phyloP scores from a whole-genome alignment of 2,329 filamentous ascomycete genomes.

The Ophiostoma sp. region DNA sequence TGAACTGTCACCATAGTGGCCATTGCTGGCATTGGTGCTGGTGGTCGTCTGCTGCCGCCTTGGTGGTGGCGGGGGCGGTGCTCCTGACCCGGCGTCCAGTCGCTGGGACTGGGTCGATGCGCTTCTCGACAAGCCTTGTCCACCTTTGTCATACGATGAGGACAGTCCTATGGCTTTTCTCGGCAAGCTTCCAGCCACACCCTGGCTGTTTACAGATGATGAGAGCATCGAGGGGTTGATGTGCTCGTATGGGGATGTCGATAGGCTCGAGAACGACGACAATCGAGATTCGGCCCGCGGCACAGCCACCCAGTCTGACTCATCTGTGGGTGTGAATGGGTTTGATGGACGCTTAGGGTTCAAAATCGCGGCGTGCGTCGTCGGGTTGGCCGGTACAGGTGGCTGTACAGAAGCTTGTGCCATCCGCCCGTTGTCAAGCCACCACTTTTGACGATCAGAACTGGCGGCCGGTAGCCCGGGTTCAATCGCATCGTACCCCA shows the following conservation, averaged over 20 bases:
- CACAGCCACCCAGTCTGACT: slow-evolving; percentile 78
- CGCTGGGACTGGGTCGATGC: neutral
- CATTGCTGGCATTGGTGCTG: neutral
- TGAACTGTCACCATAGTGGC: neutral
- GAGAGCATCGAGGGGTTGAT: slow-evolving; percentile 47
- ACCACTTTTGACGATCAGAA: slow-evolving; percentile 65
- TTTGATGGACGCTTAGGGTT: slow-evolving; percentile 74
- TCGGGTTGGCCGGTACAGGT: slow-evolving; percentile 46
- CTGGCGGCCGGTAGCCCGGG: slow-evolving; percentile 66
- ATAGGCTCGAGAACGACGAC: slow-evolving; percentile 52
- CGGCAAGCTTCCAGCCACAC: neutral
- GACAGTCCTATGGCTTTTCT: slow-evolving; percentile 6
- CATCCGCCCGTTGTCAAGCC: slow-evolving; percentile 64
- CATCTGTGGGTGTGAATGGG: slow-evolving; percentile 67
- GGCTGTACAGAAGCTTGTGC: slow-evolving; percentile 67
- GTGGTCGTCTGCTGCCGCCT: neutral
- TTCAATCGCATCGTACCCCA: slow-evolving; percentile 76
- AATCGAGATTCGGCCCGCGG: slow-evolving; percentile 50
- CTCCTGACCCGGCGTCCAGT: slow-evolving; percentile 15
- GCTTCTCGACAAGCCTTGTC: slow-evolving; percentile 10
- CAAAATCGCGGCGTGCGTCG: slow-evolving; percentile 51
- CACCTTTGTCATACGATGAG: slow-evolving; percentile 32
- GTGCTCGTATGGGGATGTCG: slow-evolving; percentile 55
- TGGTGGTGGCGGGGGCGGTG: slow-evolving; percentile 12
- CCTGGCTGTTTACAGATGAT: slow-evolving; percentile 42